Base-by-base conservation (phyloP, 805 yeast genomes). In the Saccharomycopsis synnaedendra region DNA sequence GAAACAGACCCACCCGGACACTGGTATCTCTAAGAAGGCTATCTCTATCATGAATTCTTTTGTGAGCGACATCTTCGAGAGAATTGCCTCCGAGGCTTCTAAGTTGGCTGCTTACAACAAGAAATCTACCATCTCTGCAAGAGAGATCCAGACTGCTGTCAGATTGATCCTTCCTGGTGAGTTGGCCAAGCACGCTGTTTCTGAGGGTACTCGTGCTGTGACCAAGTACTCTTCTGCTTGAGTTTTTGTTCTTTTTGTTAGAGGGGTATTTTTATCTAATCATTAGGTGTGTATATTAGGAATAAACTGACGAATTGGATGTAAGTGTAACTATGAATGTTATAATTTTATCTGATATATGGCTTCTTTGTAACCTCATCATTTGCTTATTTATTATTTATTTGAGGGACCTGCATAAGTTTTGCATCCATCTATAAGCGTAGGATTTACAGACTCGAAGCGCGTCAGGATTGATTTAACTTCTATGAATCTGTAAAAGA, bases 1-100 rank as follows among this genome's bases (percentile, higher is more conserved):
- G 69, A 89, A 89, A 75, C 97, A 90, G 79, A 89, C 97, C 55
- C 97, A 90, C 74, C 97, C 97, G 71, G 97, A 90, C 70, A 90
- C 97, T 56, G 97, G 97, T 86, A 90, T 90, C 69, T 89, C 97
- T 62, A 95, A 88, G 75, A 85, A 87, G 69, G 96, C 97, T 57
- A 90, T 90, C 96, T 87, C 96, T 57, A 90, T 90, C 70, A 82
- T 90, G 90, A 90, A 90, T 84, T 90, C 97, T 41, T 90, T 90
- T 62, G 97, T 90, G 61, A 89, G 88, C 75, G 97, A 90, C 73
- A 87, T 89, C 67, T 90, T 89, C 67, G 97, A 89, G 78, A 89
- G 97, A 78, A 85, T 90, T 63, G 97, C 97, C 61, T 72, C 90
- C 62, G 97, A 89, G 76, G 96, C 97, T 62, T 89, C 97, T 59